These are phyloP conservation scores for Ceriops zippeliana DNA, from an alignment of 345 rosid species.

Conservation along the genomic window DNA sequence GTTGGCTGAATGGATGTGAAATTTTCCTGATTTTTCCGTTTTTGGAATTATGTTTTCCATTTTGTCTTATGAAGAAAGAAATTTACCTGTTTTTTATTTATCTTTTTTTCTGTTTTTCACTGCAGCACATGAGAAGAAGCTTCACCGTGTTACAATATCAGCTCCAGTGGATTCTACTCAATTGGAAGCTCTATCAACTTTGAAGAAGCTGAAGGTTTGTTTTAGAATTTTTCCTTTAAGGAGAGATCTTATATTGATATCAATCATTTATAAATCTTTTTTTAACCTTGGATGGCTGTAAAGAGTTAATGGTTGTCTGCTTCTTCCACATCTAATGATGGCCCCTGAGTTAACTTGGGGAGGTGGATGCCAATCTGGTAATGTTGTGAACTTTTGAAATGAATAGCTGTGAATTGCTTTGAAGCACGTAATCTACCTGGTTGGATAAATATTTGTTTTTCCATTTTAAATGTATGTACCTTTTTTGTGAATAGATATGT, in stretches of 20 bases:
- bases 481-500: no score
- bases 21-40: neutral
- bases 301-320: neutral
- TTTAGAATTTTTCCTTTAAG: conserved; percentile 4
- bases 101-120: neutral
- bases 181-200: conserved; percentile 59
- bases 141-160: conserved; percentile 32
- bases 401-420: neutral
- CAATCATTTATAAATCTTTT: neutral
- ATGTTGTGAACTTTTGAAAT: neutral
- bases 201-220: conserved; percentile 73
- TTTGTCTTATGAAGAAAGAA: neutral
- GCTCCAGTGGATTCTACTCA: conserved; percentile 62
- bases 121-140: conserved; percentile 32
- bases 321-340: neutral
- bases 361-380: neutral
- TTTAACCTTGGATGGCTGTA: conserved; percentile 11
- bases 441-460: neutral
- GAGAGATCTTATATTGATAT: neutral
- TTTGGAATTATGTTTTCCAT: neutral
- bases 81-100: no score
- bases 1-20: no score
- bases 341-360: neutral
- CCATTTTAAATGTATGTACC: no score
- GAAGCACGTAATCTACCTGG: neutral